These are phyloP conservation scores for Nicotiana noctiflora DNA, from an alignment of 257 asterid genomes.

Conservation along the genomic window DNA sequence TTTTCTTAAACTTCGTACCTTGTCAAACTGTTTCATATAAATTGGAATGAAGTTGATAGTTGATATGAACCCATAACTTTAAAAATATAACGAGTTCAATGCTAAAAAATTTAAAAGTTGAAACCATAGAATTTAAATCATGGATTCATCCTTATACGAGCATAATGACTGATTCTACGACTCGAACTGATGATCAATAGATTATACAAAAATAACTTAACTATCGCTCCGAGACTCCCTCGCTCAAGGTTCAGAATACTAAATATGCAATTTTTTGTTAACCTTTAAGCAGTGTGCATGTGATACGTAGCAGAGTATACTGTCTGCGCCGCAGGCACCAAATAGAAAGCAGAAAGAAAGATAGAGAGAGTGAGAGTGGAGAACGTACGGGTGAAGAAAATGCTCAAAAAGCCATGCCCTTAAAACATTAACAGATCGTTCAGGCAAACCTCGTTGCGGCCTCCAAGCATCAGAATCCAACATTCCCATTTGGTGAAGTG, in stretches of 20 bases:
- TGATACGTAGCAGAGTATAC: constrained; percentile 2
- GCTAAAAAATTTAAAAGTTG: no score
- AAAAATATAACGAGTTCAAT: no score
- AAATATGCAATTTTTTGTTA: background rate
- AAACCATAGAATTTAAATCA: no score
- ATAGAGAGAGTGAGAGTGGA: background rate
- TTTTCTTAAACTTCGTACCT: no score
- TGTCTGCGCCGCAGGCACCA: background rate
- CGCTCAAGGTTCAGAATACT: background rate
- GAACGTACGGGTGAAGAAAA: constrained; percentile 68
- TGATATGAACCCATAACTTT: no score
- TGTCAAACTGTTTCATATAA: no score
- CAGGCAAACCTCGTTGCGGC: constrained; percentile 84
- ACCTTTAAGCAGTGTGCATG: background rate
- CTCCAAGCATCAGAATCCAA: constrained; percentile 70
- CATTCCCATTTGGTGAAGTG: constrained; percentile 57
- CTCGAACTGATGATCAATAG: no score
- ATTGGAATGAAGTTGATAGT: no score
- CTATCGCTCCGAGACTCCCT: no score
- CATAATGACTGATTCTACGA: fast-evolving
- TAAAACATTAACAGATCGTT: constrained; percentile 52
- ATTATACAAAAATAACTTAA: fast-evolving
- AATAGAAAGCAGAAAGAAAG: background rate
- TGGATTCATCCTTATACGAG: no score
- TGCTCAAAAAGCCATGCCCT: constrained; percentile 89